Evolutionary conservation across 139 green algal species (phyloP).

Genomic region (Zygnema circumcarinatum): DNA sequence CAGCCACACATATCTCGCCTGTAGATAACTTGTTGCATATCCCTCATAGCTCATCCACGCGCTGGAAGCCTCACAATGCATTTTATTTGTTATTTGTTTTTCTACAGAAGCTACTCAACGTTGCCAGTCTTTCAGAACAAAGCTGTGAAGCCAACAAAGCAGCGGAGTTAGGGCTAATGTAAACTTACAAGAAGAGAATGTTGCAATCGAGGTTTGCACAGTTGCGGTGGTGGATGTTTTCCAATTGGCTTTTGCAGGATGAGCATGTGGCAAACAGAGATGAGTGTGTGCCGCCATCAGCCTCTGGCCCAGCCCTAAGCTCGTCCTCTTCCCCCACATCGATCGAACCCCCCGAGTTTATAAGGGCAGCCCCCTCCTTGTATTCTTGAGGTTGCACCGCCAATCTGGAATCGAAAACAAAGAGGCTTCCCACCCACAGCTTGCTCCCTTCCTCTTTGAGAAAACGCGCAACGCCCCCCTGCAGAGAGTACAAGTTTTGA

Average conservation of each 20-base stretch:
- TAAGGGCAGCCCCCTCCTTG: constrained; percentile 9
- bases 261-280: constrained; percentile 32
- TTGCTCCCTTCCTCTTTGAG: constrained; percentile 53
- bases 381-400: constrained; percentile 54
- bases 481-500: constrained; percentile 91
- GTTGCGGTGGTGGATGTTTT: constrained; percentile 47
- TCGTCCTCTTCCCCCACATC: background rate
- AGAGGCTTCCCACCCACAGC: constrained; percentile 90
- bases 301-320: background rate
- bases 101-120: background rate
- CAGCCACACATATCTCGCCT: background rate
- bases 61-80: background rate
- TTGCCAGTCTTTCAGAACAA: background rate
- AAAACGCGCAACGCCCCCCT: constrained; percentile 89
- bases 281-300: background rate
- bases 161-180: background rate
- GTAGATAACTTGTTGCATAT: too few relatives aligned
- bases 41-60: background rate
- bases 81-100: background rate
- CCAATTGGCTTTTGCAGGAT: constrained; percentile 23
- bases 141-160: background rate
- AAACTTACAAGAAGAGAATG: constrained; percentile 58
- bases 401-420: constrained; percentile 95
- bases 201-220: constrained; percentile 63
- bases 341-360: background rate